phyloP scores from a whole-genome alignment of 768 basidiomycete species.

The Exsudoporus frostii region DNA sequence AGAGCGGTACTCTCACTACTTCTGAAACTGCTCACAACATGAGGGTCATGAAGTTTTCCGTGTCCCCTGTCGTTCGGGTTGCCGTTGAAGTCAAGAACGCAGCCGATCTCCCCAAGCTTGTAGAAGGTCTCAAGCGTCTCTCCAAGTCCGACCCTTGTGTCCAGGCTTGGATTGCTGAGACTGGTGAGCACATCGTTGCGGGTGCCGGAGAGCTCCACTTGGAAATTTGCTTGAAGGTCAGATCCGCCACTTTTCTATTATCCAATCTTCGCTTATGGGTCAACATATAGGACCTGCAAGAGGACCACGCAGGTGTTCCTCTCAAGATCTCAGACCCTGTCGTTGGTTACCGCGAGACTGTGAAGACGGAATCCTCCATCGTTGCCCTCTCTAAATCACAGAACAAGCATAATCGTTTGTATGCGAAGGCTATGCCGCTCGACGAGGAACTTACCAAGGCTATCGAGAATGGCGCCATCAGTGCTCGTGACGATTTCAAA shows the following conservation, averaged over 20 bases:
- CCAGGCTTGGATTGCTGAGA: conserved; percentile 88
- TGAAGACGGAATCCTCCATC: conserved; percentile 92
- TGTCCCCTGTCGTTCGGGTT: conserved; percentile 98
- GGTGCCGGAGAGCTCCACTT: conserved; percentile 99
- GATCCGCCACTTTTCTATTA: conserved; percentile 4
- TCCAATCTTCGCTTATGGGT: neutral
- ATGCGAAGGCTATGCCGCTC: conserved; percentile 87
- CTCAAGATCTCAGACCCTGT: conserved; percentile 98
- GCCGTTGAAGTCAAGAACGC: conserved; percentile 99
- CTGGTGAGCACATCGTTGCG: conserved; percentile 97
- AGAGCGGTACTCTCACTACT: conserved; percentile 96
- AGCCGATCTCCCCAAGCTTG: conserved; percentile 97
- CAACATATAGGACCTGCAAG: conserved; percentile 86
- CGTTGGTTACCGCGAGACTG: conserved; percentile 97
- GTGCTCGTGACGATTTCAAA: conserved; percentile 96
- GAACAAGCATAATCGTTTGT: conserved; percentile 99
- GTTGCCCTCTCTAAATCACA: conserved; percentile 98
- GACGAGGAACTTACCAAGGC: conserved; percentile 93
- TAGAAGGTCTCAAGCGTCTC: conserved; percentile 99
- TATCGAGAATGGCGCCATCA: conserved; percentile 85
- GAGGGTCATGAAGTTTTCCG: conserved; percentile 99
- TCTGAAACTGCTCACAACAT: conserved; percentile 99
- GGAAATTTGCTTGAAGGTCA: conserved; percentile 97
- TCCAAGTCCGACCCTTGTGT: conserved; percentile 99
- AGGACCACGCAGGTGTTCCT: conserved; percentile 99